phyloP scores from a whole-genome alignment of 2,329 filamentous ascomycete species.

The Calonectria henricotiae region DNA sequence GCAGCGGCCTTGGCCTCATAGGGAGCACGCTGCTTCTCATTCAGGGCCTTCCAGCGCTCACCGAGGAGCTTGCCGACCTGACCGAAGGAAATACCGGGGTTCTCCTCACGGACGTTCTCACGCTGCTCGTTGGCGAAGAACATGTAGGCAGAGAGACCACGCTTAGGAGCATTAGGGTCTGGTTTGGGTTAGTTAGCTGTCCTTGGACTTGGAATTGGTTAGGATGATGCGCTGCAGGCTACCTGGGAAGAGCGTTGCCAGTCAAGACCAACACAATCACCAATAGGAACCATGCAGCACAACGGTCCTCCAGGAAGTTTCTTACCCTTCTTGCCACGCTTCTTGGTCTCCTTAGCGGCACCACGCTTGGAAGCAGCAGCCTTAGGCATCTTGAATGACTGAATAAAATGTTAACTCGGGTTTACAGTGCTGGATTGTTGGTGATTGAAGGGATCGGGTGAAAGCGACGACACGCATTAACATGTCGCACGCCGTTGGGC shows the following conservation, averaged over 20 bases:
- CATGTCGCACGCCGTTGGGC: conserved; percentile 14
- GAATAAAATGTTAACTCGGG: conserved; percentile 47
- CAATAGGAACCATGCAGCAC: neutral
- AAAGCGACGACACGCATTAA: neutral
- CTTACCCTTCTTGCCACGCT: conserved; percentile 74
- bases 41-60: conserved; percentile 98
- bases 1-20: conserved; percentile 97
- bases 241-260: neutral
- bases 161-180: conserved; percentile 99
- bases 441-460: neutral
- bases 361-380: conserved; percentile 69
- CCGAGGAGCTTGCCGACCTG: conserved; percentile 98
- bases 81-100: conserved; percentile 98
- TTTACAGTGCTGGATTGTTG: neutral
- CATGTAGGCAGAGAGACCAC: conserved; percentile 99
- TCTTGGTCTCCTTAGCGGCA: conserved; percentile 71
- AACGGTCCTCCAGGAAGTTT: conserved; percentile 29
- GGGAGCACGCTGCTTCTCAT: conserved; percentile 91
- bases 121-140: conserved; percentile 99
- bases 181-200: conserved; percentile 30
- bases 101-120: conserved; percentile 97
- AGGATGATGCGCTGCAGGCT: neutral
- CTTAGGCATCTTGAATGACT: conserved; percentile 72
- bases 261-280: neutral
- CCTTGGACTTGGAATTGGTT: too few relatives aligned